Evolutionary conservation across 2,329 filamentous ascomycete species (phyloP), one percentile per base, ranked within the genome.

Genomic region (Mycosphaerella arachidis): DNA sequence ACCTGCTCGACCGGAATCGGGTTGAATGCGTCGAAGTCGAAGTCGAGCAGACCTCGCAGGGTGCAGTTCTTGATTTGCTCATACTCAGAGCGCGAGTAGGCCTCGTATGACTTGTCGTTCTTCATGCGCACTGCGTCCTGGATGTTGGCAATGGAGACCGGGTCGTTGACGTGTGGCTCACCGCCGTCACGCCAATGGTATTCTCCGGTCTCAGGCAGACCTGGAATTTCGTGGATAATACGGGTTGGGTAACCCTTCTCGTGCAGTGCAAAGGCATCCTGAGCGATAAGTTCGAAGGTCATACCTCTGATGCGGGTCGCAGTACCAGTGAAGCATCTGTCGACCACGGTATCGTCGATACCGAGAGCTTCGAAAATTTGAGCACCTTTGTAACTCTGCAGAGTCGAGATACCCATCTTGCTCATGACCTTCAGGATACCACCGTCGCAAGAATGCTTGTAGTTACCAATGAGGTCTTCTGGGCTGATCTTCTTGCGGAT

Each of bases 361-460:
- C 93, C 93, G 48, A 97, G 88, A 53, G 92, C 92, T 75, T 97
- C 93, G 68, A 97, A 97, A 66, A 97, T 97, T 79, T 97, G 93
- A 58, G 93, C 93, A 72, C 93, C 93, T 82, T 97, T 97, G 82
- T 97, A 97, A 67, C 89, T 93, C 72, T 93, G 91, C 50, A 97
- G 82, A 33, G 93, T 97, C 6, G 93, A 97, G 66, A 97, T 97
- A 80, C 93, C 93, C 93, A 97, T 97, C 82, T 97, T 97, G 76
- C 89, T 94, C 93, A 97, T 97, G 74, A 97, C 93, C 78, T 97
- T 97, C 65, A 97, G 82, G 65, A 97, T 96, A 79, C 93, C 93
- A 72, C 93, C 93, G 68, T 97, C 92, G 70, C 90, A 93, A 63
- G 93, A 97, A 76, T 95, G 90, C 79, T 95, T 96, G 83, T 97